A percentile compares a stretch with the other conserved stretches of the same genome.
Conservation (phyloP, 1,284 basidiomycete species). For the Rhodotorula sp. region DNA sequence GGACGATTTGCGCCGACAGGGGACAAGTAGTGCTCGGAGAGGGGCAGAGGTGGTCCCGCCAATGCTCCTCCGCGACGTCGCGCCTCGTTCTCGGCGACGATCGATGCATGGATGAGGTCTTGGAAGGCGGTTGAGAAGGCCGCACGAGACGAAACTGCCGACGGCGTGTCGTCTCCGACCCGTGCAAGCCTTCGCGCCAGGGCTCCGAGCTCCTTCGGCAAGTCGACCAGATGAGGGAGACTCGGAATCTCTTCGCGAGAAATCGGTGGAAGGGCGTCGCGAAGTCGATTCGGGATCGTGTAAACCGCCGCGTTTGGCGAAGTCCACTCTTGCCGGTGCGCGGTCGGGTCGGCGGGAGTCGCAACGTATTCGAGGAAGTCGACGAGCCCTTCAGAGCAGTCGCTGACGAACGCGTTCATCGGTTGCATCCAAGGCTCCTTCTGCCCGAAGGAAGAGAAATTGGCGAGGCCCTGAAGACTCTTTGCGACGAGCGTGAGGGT, state of each 20-base stretch:
- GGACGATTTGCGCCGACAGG: too few species aligned
- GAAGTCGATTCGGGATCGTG: constrained; percentile 37
- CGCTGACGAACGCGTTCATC: constrained; percentile 47
- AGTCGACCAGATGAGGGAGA: constrained; percentile 45
- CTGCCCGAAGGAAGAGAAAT: constrained; percentile 45
- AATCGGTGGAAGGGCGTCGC: constrained; percentile 35
- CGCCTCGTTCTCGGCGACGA: constrained; percentile 29
- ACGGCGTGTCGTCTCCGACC: constrained; percentile 14
- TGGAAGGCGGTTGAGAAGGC: constrained; percentile 6
- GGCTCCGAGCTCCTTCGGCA: constrained; percentile 41
- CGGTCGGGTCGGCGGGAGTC: constrained; percentile 18
- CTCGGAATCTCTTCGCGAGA: constrained; percentile 43
- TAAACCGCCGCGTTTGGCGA: constrained; percentile 42
- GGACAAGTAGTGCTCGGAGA: too few species aligned
- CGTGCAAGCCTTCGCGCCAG: constrained; percentile 21
- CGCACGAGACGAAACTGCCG: constrained; percentile 13
- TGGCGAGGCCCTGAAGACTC: constrained; percentile 44
- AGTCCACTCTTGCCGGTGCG: constrained; percentile 43
- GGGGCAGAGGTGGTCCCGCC: too few species aligned
- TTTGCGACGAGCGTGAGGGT: constrained; percentile 45
- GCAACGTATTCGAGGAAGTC: constrained; percentile 44
- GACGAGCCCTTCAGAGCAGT: constrained; percentile 39
- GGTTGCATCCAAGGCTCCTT: constrained; percentile 47
- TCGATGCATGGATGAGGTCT: constrained; percentile 29
- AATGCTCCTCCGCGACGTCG: constrained; percentile 30